Evolutionary conservation across 495 filamentous ascomycete genomes (phyloP).

Genomic region (Geoglossum glabrum): DNA sequence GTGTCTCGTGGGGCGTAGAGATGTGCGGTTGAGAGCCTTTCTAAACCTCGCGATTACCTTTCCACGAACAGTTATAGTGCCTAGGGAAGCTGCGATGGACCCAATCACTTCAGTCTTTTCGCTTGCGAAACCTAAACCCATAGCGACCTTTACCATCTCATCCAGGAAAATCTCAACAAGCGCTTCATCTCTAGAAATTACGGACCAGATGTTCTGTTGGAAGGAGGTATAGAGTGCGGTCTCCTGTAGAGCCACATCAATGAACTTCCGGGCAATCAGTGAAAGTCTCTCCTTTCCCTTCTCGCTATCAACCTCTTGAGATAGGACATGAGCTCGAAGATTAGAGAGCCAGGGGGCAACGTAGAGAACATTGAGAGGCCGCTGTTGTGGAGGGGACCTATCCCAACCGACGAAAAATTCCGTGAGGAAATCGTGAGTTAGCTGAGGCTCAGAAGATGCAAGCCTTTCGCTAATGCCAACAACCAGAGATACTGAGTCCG

Average conservation of each 20-base stretch:
- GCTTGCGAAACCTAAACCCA: conserved; percentile 32
- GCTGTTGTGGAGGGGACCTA: conserved; percentile 38
- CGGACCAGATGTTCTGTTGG: conserved; percentile 39
- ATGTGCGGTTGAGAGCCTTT: conserved; percentile 42
- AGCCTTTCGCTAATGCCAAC: conserved; percentile 39
- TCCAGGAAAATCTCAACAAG: conserved; percentile 42
- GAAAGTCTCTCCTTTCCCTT: conserved; percentile 40
- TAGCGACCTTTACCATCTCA: conserved; percentile 37
- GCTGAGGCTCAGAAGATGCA: conserved; percentile 37
- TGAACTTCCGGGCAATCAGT: conserved; percentile 37
- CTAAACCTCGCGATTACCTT: conserved; percentile 38
- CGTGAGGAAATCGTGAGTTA: conserved; percentile 45
- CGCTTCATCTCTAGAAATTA: conserved; percentile 38
- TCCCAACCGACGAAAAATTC: conserved; percentile 54
- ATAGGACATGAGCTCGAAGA: conserved; percentile 32
- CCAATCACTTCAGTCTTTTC: conserved; percentile 38
- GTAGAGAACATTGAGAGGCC: conserved; percentile 40
- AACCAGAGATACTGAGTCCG: conserved; percentile 40
- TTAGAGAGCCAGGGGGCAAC: conserved; percentile 46
- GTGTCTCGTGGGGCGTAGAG: conserved; percentile 35
- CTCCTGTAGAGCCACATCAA: conserved; percentile 37
- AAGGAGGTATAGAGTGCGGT: conserved; percentile 33
- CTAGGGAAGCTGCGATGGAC: conserved; percentile 36
- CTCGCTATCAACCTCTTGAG: conserved; percentile 35
- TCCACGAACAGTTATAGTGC: conserved; percentile 38